Percentiles rank a stretch among this genome's conserved stretches.
Conservation (phyloP, 176 grass and related monocot genomes). For the Sorghum bicolor region Sorghum_bicolor_NCBIv3 NC_012872.2:67000501-67001000, state of each 20-base stretch:
- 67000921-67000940: no score
- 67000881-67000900: no score
- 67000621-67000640: background rate
- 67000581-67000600: background rate
- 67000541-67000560: background rate
- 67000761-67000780: no score
- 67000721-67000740: background rate
- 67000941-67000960: no score
- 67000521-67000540: slow-evolving; percentile 35
- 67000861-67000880: no score
- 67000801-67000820: background rate
- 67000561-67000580: background rate
- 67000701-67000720: background rate
- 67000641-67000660: background rate
- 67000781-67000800: background rate
- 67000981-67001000: no score
- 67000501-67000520: background rate
- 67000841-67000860: no score
- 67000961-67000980: no score
- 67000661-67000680: background rate
- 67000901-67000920: no score
- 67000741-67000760: background rate
- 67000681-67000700: no score
- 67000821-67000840: no score
- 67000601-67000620: background rate